Base-by-base conservation (phyloP, 1,139 yeast genomes). In the Lodderomyces pseudojiufengensis region DNA sequence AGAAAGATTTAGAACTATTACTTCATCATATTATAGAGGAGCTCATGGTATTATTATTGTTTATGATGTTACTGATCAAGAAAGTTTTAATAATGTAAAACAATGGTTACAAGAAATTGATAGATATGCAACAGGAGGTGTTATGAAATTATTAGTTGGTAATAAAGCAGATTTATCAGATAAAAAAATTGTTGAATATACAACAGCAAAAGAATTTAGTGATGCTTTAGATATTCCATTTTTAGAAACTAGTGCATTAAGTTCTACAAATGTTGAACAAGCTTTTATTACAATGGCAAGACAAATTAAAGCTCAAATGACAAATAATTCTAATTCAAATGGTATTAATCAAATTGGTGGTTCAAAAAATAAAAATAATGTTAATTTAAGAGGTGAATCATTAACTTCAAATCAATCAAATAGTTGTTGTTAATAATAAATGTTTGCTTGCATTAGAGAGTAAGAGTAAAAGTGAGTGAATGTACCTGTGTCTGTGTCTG, bases 71-170 rank as follows among this genome's bases (percentile, higher is more conserved):
- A 94, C 98, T 35, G 98, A 92, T 63, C 97, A 88, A 66, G 97
- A 92, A 61, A 84, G 95, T 33, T 92, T 92, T 72, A 87, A 88
- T 67, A 90, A 94, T 59, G 97, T 92, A 53, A 90, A 90, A 69
- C 96, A 88, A 66, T 92, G 98, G 98, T 76, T 92, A 63, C 97
- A 90, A 68, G 98, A 92, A 65, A 92, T 92, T 55, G 98, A 92
- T 66, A 84, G 97, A 55, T 92, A 90, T 65, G 98, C 97, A 41
- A 90, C 97, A 16, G 95, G 95, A 46, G 96, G 97, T 30, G 98
- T 92, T 35, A 84, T 87, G 82, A 92, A 92, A 70, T 73, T 92
- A 59, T 74, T 92, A 49, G 97, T 92, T 33, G 98, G 98, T 54
- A 92, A 92, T 73, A 92, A 92, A 73, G 90, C 95, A 43, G 98